Base-by-base conservation (phyloP, 306 rosid genomes). In the Canavalia ensiformis region DNA sequence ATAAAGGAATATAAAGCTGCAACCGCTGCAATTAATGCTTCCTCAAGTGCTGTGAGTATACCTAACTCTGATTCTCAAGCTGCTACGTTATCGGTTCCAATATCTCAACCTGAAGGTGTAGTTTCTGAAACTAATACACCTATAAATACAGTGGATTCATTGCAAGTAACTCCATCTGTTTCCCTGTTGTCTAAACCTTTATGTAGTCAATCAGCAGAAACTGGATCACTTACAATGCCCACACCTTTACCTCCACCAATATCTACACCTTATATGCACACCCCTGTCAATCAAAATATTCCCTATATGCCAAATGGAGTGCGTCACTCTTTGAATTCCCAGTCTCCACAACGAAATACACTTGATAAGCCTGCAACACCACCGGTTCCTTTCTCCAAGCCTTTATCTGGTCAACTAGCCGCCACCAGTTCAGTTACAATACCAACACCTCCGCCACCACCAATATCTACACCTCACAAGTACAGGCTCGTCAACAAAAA, bases 1-100 rank as follows among this genome's bases (percentile, higher is more conserved):
- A 66, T 74, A 56, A 72, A 66, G 7, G 75, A 81, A 25, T 77
- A 28, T 28, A 83, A 55, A 57, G 34, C 58, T 7, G 82, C 84
- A 51, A 68, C 79, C 0, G 33, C 67, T 39, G 0, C 85, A 39
- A 66, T 10, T 46, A 68, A 31, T 77, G 68, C 85, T 30, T 54
- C 87, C 28, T 8, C 81, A 58, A 68, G 33, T 41, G 25, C 54
- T 12, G 34, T 18, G 4, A 56, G 71, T 6, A 45, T 68, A 66
- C 77, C 88, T 31, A 52, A 75, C 18, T 29, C 87, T 51, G 75
- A 35, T 13, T 8, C 76, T n/a, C 75, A 52, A 39, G 42, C 85
- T 44, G 68, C 30, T 66, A 49, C 60, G 49, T 78, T 75, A 35
- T 35, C 83, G 33, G 72, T 25, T 70, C 77, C 88, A 9, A 34